Percentiles rank a stretch among this genome's conserved stretches.
Conservation (phyloP, 2,329 filamentous ascomycete species). For the Phoma herbarum region DNA sequence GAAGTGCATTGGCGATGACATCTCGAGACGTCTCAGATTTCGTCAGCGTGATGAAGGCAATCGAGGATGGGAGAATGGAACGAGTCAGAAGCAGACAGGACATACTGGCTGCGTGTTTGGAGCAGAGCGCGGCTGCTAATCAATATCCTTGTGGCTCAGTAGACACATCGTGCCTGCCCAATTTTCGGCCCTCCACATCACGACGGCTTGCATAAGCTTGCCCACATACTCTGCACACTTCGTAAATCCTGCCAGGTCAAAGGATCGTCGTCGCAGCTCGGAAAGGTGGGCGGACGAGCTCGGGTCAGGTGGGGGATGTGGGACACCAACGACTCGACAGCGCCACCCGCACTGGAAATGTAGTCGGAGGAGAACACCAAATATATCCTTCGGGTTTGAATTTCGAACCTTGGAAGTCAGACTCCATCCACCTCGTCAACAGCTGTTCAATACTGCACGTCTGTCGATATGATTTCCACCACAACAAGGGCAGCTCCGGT, state of each 20-base stretch:
- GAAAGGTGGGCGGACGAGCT: background rate
- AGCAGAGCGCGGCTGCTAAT: background rate
- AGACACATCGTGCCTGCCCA: background rate
- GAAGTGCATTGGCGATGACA: conserved; percentile 34
- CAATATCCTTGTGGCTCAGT: background rate
- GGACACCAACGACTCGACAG: background rate
- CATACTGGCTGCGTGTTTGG: background rate
- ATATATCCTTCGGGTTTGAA: background rate
- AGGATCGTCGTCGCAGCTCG: background rate
- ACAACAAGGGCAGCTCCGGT: background rate
- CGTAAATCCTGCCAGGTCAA: background rate
- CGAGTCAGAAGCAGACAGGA: background rate
- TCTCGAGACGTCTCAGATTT: conserved; percentile 15
- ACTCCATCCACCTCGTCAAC: background rate
- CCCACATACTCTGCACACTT: background rate
- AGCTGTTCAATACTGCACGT: background rate
- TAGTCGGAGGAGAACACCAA: background rate
- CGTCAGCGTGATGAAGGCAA: conserved; percentile 7
- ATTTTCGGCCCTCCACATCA: background rate
- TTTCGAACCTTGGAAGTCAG: background rate
- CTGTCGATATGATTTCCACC: background rate
- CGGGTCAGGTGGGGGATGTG: background rate
- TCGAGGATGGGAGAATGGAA: background rate
- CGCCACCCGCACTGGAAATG: background rate
- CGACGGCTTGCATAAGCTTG: background rate